phyloP scores from a whole-genome alignment of 108 stramenopile species.

The Cylindrotheca fusiformis region DNA sequence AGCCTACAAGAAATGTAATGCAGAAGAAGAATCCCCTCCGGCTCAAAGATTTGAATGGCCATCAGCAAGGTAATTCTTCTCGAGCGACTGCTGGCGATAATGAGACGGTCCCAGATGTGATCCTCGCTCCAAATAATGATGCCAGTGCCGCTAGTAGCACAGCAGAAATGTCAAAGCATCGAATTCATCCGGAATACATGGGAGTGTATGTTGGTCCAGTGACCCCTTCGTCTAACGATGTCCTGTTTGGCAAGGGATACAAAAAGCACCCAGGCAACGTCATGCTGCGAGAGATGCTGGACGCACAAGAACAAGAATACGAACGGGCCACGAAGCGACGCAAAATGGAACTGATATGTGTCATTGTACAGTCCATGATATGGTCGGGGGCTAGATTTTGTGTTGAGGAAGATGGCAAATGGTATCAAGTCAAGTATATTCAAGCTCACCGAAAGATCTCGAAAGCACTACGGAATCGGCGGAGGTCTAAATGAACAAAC shows the following conservation, averaged over 20 bases:
- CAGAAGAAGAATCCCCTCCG: no score
- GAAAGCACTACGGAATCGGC: neutral
- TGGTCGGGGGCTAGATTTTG: neutral
- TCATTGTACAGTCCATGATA: neutral
- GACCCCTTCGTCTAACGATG: neutral
- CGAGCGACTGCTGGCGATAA: no score
- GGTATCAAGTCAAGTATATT: neutral
- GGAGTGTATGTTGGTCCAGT: no score
- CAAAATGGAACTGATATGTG: neutral
- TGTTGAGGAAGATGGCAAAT: neutral
- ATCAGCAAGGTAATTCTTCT: no score
- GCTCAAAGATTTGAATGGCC: no score
- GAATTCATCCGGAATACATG: no score
- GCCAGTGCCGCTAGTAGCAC: no score
- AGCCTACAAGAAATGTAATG: no score
- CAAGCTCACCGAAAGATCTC: neutral
- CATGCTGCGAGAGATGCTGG: neutral
- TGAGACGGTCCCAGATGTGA: no score
- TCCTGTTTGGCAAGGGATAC: neutral
- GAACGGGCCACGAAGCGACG: neutral
- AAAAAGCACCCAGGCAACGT: neutral
- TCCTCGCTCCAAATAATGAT: no score
- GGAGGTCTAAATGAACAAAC: no score
- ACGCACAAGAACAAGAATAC: neutral
- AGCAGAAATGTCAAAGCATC: no score